Evolutionary conservation across 2,329 filamentous ascomycete species (phyloP).

Genomic region (Aureobasidium sp.): DNA sequence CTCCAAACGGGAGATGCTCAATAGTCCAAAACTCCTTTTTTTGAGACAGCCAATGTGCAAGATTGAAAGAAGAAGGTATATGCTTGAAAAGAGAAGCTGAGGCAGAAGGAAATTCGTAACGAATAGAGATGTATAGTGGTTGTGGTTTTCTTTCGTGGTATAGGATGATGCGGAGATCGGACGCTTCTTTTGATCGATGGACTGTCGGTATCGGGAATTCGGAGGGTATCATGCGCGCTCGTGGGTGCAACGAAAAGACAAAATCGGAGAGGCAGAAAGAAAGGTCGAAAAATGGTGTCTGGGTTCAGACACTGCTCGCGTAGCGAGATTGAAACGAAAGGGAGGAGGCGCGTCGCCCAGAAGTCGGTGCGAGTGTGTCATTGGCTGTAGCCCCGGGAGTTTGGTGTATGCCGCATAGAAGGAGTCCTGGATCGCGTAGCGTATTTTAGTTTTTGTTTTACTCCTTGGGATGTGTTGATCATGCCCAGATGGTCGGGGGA

Average conservation of each 20-base stretch:
- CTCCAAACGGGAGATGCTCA: not conserved
- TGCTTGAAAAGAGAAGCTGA: not conserved
- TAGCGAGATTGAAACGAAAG: not conserved
- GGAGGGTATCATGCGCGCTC: conserved; percentile 10
- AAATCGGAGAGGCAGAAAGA: not conserved
- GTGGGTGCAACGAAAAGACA: not conserved
- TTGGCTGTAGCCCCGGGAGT: not conserved
- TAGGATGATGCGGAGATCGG: not conserved
- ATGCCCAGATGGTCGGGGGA: conserved; percentile 29
- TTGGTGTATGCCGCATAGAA: not conserved
- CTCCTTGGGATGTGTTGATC: conserved; percentile 13
- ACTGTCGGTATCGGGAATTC: conserved; percentile 4
- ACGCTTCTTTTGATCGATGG: not conserved
- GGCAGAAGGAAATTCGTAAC: not conserved
- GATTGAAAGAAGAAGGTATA: not conserved
- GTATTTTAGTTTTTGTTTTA: conserved; percentile 14
- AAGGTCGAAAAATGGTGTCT: not conserved
- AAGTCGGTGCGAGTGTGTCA: not conserved
- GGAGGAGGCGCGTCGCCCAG: not conserved
- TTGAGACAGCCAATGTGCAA: not conserved
- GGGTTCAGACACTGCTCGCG: not conserved
- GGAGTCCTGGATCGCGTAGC: conserved; percentile 15
- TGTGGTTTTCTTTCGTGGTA: not conserved
- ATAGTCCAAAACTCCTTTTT: not conserved
- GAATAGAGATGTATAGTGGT: not conserved